Evolutionary conservation across 2,329 filamentous ascomycete species (phyloP), one percentile per base, ranked within the genome.

Genomic region (Talaromyces sp.): DNA sequence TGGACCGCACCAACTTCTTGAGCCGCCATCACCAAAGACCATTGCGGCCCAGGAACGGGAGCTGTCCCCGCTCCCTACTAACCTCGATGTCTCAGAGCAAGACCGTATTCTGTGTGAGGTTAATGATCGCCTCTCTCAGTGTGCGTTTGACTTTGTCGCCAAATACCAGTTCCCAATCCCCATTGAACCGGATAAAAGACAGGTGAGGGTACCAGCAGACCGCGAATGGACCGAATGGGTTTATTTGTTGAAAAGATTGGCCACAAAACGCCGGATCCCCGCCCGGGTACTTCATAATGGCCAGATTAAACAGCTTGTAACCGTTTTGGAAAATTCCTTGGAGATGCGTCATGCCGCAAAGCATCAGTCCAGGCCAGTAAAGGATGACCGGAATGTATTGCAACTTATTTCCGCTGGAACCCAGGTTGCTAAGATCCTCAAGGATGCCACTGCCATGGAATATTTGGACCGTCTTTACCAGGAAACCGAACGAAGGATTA

Each of bases 221-320:
- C 85, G 91, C 68, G 92, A 95, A 77, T 96, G 92, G 92, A 94
- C 91, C 54, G 92, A 96, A 79, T 96, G 92, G 92, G 92, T 94
- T 64, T 92, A 93, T 76, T 85, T 96, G 66, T 83, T 96, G 70
- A 95, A 95, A 80, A 86, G 91, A 59, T 85, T 96, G 66, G 92
- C 92, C 37, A 96, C 92, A 39, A 95, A 94, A 81, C 86, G 92
- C 69, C 87, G 92, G 68, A 94, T 96, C 70, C 92, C 92, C 6
- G 90, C 92, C 56, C 85, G 91, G 64, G 90, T 95, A 22, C 82
- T 96, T 50, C 95, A 94, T 82, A 91, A 95, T 75, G 90, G 91
- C 66, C 92, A 96, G 79, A 96, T 96, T 79, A 95, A 94, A 80
- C 91, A 95, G 78, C 88, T 96, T 77, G 90, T 95, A 69, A 95